Evolutionary conservation across 805 yeast genomes (phyloP), one percentile per base, ranked within the genome.

Genomic region (Pichia kluyveri): DNA sequence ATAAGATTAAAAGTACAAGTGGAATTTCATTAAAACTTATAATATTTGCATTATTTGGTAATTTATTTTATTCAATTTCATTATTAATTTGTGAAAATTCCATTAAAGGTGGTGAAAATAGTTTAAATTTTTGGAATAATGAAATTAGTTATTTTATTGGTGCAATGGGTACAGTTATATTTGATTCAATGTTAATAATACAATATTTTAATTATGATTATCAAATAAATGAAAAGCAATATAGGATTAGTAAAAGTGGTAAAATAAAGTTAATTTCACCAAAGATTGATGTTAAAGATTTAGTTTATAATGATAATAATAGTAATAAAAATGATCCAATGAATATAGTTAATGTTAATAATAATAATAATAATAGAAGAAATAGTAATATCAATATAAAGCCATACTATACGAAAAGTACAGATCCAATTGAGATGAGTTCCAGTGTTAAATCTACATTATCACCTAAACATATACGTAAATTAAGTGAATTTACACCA

Each of bases 21-120:
- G 82, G 82, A 8, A 66, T 77, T 10, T 72, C 79, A 1, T 70
- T 77, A 11, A 58, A 75, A 38, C 59, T 77, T 19, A 74, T 77
- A 50, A 65, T 69, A 2, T 69, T 75, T 40, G 81, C 80, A 8
- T 62, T 77, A 19, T 39, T 67, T 14, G 82, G 82, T 0, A 77
- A 77, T 57, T 45, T 75, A 9, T 65, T 72, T 12, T 77, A 77
- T 56, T 72, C 81, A 0, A 40, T 72, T 4, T 75, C 80, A 0
- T 66, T 77, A 15, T 43, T 72, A 14, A 68, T 77, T 1, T 73
- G 75, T 47, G 67, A 75, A 53, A 52, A 57, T 8, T 67, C 74
- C 18, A 56, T 74, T 18, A 52, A 58, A 48, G 69, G 69, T 1
- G 69, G 69, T 3, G 52, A 62, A 2, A 51, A 19, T 8, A 51